A percentile compares a stretch with the other conserved stretches of the same genome.
Evolutionary conservation across 805 yeast species (phyloP).

Genomic region (Starmerella asiatica): DNA sequence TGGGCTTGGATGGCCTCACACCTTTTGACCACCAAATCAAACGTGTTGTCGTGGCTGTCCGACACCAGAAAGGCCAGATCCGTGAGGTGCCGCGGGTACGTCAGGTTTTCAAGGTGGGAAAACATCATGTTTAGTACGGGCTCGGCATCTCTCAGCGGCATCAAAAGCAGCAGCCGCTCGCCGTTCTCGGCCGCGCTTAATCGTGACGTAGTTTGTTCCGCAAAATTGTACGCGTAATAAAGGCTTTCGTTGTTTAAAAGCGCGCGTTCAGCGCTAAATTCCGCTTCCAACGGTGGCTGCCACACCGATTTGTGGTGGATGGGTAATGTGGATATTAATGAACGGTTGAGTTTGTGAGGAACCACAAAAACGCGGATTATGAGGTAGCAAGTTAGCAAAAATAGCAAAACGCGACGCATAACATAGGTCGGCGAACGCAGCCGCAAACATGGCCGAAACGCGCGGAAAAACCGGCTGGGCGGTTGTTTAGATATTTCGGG

Average conservation of each 20-base stretch:
- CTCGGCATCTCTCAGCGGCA: conserved; percentile 84
- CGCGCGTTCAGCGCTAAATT: background rate
- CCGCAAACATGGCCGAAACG: conserved; percentile 7
- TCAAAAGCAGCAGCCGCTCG: conserved; percentile 68
- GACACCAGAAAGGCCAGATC: conserved; percentile 75
- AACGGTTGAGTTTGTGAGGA: conserved; percentile 1
- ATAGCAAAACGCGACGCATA: conserved; percentile 6
- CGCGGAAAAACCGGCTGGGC: too few relatives aligned
- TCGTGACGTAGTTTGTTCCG: conserved; percentile 10
- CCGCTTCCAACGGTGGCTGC: background rate
- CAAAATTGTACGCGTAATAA: conserved; percentile 57
- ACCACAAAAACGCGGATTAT: conserved; percentile 3
- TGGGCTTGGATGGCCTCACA: conserved; percentile 39
- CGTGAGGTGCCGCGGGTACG: conserved; percentile 63
- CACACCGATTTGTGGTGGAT: background rate
- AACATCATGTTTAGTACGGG: conserved; percentile 78
- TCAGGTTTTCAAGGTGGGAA: conserved; percentile 58
- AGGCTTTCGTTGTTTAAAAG: conserved; percentile 5
- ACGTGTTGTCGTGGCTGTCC: conserved; percentile 76
- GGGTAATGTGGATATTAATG: too few relatives aligned
- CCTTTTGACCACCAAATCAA: conserved; percentile 4
- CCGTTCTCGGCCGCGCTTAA: conserved; percentile 31
- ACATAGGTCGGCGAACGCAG: conserved; percentile 5
- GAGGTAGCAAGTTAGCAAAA: conserved; percentile 4
- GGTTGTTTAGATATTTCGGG: too few relatives aligned